Conservation (phyloP, 768 basidiomycete species). For the Lactifluus hygrophoroides region DNA sequence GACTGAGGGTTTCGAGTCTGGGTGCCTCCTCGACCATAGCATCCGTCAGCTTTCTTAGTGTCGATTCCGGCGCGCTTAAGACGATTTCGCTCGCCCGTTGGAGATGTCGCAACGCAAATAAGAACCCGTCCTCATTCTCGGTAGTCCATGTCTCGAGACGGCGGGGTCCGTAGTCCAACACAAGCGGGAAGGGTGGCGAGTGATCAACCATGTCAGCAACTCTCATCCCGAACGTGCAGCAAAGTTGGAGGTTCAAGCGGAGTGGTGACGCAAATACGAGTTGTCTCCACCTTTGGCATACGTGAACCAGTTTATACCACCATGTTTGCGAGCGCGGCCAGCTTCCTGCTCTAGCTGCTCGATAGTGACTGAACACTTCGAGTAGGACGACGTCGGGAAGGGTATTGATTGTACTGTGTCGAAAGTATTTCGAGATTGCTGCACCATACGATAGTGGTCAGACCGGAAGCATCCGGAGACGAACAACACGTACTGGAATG, state of each 20-base stretch:
- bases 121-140: not conserved
- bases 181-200: constrained; percentile 1
- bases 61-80: constrained; percentile 5
- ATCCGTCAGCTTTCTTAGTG: not conserved
- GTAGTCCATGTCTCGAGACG: constrained; percentile 1
- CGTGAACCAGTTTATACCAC: constrained; percentile 14
- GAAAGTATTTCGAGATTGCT: constrained; percentile 11
- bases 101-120: not conserved
- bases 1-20: not conserved
- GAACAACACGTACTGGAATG: not conserved
- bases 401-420: not conserved
- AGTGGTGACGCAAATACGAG: constrained; percentile 12
- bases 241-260: constrained; percentile 9
- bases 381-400: constrained; percentile 13
- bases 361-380: constrained; percentile 8
- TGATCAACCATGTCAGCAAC: constrained; percentile 1
- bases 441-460: not conserved
- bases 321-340: not conserved
- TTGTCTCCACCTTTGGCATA: constrained; percentile 1
- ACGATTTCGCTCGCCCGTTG: not conserved
- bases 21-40: constrained; percentile 3
- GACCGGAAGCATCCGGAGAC: not conserved
- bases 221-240: constrained; percentile 2
- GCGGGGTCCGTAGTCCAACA: constrained; percentile 7
- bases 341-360: not conserved